These are phyloP conservation scores for Cynanchum wilfordii DNA, from an alignment of 257 asterid genomes.

Conservation along the genomic window DNA sequence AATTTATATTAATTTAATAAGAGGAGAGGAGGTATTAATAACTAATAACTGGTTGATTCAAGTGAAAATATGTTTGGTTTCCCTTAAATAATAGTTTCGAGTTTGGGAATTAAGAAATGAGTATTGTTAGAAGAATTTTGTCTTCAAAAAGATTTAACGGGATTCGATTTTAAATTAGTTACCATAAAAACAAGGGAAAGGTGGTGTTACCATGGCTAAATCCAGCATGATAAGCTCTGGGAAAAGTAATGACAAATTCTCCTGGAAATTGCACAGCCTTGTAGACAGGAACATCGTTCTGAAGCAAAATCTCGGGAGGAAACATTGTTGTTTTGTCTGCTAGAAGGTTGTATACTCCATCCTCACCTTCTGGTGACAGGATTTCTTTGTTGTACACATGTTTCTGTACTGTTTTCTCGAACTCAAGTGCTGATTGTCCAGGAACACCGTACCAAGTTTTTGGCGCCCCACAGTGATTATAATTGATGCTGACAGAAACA, in stretches of 20 bases:
- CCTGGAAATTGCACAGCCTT: slow-evolving; percentile 41
- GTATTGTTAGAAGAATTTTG: too few relatives aligned
- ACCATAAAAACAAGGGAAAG: background rate
- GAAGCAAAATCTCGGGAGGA: slow-evolving; percentile 35
- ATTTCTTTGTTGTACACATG: slow-evolving; percentile 26
- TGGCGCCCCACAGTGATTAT: slow-evolving; percentile 46
- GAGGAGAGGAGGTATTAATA: too few relatives aligned
- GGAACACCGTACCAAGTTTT: slow-evolving; percentile 56
- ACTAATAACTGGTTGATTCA: too few relatives aligned
- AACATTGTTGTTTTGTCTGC: slow-evolving; percentile 36
- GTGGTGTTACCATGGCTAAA: slow-evolving; percentile 35
- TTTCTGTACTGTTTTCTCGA: slow-evolving; percentile 25
- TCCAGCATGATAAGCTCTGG: slow-evolving; percentile 43
- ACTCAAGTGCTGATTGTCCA: slow-evolving; percentile 26
- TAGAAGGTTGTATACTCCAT: slow-evolving; percentile 33
- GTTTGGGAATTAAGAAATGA: too few relatives aligned
- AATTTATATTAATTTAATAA: too few relatives aligned
- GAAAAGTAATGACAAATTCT: slow-evolving; percentile 42
- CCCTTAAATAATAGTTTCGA: too few relatives aligned
- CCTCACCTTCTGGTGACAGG: slow-evolving; percentile 18
- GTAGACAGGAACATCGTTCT: slow-evolving; percentile 30
- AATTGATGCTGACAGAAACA: slow-evolving; percentile 31
- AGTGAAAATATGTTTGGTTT: too few relatives aligned
- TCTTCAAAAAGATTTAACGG: too few relatives aligned
- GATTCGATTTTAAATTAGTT: too few relatives aligned